A percentile compares a stretch with the other conserved stretches of the same genome.
These are phyloP conservation scores for Zymoseptoria passerinii DNA, from an alignment of 2,329 filamentous ascomycete genomes.

Conservation along the genomic window DNA sequence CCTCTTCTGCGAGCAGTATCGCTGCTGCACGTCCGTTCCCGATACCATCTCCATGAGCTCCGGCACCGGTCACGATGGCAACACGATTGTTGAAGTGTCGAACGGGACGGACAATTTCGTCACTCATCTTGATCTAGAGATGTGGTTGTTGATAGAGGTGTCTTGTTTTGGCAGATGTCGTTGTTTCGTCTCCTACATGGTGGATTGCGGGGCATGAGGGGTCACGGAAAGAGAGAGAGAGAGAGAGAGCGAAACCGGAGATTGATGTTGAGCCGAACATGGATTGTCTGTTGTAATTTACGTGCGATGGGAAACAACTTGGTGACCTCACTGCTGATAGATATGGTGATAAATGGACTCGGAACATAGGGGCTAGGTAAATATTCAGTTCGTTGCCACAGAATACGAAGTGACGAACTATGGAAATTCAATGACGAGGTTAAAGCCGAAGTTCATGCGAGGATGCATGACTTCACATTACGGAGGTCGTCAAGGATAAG, in stretches of 20 bases:
- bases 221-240: neutral
- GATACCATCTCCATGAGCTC: slow-evolving; percentile 48
- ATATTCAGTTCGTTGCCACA: neutral
- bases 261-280: neutral
- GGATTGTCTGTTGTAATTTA: no score
- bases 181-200: neutral
- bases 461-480: neutral
- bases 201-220: neutral
- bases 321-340: neutral
- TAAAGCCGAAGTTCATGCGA: neutral
- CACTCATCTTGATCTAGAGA: slow-evolving; percentile 17
- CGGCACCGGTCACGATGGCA: slow-evolving; percentile 53
- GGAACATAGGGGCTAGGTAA: no score
- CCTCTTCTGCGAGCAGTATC: slow-evolving; percentile 52
- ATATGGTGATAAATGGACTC: neutral
- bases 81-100: slow-evolving; percentile 37
- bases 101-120: slow-evolving; percentile 27
- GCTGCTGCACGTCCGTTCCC: slow-evolving; percentile 53
- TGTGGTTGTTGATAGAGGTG: no score
- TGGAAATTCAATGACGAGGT: neutral
- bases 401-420: neutral
- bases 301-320: neutral
- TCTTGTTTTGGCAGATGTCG: neutral
- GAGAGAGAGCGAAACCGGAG: neutral
- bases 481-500: neutral